phyloP scores from a whole-genome alignment of 192 early-diverging fungal genomes.

The Umbelopsis vinacea region DNA sequence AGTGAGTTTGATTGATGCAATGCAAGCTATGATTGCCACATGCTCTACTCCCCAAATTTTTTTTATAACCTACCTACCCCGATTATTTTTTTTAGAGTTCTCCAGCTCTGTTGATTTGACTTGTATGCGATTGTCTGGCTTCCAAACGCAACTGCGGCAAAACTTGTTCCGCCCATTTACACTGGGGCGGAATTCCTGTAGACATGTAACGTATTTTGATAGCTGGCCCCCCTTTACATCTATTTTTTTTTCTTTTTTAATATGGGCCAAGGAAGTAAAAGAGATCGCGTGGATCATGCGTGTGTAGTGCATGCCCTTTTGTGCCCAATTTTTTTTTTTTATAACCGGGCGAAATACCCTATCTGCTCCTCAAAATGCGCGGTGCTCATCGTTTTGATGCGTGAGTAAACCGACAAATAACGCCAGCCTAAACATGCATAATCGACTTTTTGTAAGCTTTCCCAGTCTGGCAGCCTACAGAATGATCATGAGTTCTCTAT shows the following conservation, averaged over 20 bases:
- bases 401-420: background rate
- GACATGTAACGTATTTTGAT: too few species aligned
- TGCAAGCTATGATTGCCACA: constrained; percentile 21
- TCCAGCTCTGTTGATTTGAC: too few species aligned
- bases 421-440: too few species aligned
- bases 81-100: background rate
- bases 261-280: too few species aligned
- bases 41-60: constrained; percentile 17
- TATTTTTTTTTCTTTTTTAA: too few species aligned
- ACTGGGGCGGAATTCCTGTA: background rate
- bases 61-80: background rate
- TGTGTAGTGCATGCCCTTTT: too few species aligned
- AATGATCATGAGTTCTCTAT: constrained; percentile 13
- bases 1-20: background rate
- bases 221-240: too few species aligned
- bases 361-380: background rate
- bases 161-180: background rate
- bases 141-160: background rate
- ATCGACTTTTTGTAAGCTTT: too few species aligned
- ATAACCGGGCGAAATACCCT: background rate
- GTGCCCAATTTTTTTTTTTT: background rate
- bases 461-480: background rate
- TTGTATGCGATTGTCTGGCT: constrained; percentile 9
- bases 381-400: constrained; percentile 16
- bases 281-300: too few species aligned